These are phyloP conservation scores for Xerocomellus chrysenteron DNA, from an alignment of 768 basidiomycete genomes.

Conservation along the genomic window DNA sequence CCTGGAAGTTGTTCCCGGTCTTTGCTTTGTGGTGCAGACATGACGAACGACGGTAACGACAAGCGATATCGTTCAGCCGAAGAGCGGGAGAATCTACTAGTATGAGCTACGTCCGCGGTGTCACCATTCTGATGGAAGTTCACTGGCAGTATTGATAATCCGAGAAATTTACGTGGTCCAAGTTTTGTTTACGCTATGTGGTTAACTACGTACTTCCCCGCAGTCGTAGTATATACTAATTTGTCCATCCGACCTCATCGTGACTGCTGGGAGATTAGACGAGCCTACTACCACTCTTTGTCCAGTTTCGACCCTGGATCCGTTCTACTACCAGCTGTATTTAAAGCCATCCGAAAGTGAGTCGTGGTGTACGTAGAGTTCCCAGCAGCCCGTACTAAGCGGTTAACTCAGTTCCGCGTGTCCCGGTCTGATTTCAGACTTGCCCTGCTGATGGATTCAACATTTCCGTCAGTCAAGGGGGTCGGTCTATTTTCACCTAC, in stretches of 20 bases:
- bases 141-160: background rate
- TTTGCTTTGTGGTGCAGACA: conserved; percentile 17
- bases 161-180: no score
- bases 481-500: background rate
- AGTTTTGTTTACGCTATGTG: background rate
- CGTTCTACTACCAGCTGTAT: no score
- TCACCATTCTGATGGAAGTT: background rate
- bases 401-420: background rate
- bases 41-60: background rate
- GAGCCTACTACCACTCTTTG: no score
- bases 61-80: background rate
- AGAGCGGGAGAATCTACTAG: background rate
- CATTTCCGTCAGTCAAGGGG: background rate
- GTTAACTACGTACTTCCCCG: no score
- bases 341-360: background rate
- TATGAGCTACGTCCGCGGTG: background rate
- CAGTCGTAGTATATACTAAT: no score
- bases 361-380: background rate
- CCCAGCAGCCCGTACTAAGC: background rate
- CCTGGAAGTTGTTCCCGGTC: conserved; percentile 12
- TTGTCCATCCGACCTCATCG: no score
- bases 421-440: background rate
- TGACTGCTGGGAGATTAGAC: no score
- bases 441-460: background rate
- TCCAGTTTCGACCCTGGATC: no score